Percentiles rank a stretch among this genome's conserved stretches.
phyloP scores from a whole-genome alignment of 2,329 filamentous ascomycete species.

The Aureobasidium leucospermi region DNA sequence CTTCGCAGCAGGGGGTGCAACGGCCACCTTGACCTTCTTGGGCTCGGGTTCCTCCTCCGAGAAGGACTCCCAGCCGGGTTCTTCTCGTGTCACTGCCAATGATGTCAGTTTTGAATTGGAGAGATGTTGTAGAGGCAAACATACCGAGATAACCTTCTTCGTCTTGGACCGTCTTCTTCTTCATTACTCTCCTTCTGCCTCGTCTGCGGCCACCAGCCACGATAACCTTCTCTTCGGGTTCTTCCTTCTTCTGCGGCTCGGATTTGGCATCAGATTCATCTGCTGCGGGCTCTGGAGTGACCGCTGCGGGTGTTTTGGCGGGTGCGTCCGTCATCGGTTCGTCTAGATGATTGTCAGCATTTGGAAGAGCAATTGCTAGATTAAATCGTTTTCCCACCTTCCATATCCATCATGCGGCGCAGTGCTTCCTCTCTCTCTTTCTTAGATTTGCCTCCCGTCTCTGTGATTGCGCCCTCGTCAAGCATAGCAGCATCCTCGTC shows the following conservation, averaged over 20 bases:
- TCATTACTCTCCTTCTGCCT: slow-evolving; percentile 72
- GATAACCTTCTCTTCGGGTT: slow-evolving; percentile 40
- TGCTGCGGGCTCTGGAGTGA: slow-evolving; percentile 37
- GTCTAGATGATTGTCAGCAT: slow-evolving; percentile 29
- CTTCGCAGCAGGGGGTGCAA: slow-evolving; percentile 41
- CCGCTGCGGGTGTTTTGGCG: slow-evolving; percentile 27
- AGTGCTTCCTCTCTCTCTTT: slow-evolving; percentile 61
- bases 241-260: slow-evolving; percentile 8
- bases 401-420: slow-evolving; percentile 68
- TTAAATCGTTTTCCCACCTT: slow-evolving; percentile 23
- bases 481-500: slow-evolving; percentile 35
- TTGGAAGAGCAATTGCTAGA: neutral
- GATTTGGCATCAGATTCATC: slow-evolving; percentile 16
- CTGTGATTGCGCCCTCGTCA: slow-evolving; percentile 17
- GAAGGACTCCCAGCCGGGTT: slow-evolving; percentile 82
- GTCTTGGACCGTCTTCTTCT: slow-evolving; percentile 80
- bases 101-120: slow-evolving; percentile 16
- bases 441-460: slow-evolving; percentile 35
- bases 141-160: slow-evolving; percentile 83
- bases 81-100: slow-evolving; percentile 70
- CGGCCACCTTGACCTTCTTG: slow-evolving; percentile 45
- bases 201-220: slow-evolving; percentile 60
- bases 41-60: slow-evolving; percentile 73
- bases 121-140: slow-evolving; percentile 24
- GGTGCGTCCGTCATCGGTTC: slow-evolving; percentile 54